Base-by-base conservation (phyloP, 169 alveolate species). In the Cystoisospora suis region DNA sequence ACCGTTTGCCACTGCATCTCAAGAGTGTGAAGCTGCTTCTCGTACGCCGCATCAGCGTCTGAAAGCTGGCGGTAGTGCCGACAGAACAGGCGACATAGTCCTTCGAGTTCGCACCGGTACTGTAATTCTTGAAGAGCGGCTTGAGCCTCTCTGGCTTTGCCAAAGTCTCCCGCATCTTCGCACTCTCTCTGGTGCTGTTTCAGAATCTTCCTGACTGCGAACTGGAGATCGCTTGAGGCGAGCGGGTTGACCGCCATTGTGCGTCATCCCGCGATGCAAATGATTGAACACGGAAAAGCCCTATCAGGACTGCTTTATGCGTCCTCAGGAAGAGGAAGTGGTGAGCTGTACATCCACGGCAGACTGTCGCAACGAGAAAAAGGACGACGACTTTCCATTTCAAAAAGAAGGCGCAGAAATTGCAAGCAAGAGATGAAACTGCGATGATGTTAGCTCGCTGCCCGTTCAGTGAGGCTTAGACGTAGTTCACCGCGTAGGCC, bases 121-220 rank as follows among this genome's bases (percentile, higher is more conserved):
- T 72, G 83, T 29, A 72, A 27, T 34, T 72, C 83, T 3, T 72
- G 15, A 0, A 72, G 53, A 7, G 83, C 83, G 36, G 83, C 83
- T 29, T 40, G 83, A 4, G 83, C 83, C 32, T 72, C 83, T 46
- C 83, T 46, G 7, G 83, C 83, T 17, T 72, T 72, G 58, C 83
- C 53, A 40, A 72, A 72, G 40, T 72, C 83, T 4, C 42, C 83
- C 42, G 83, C 83, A 38, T 72, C 53, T 38, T 72, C 83, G 83
- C 83, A 72, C 5, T 72, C 83, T 40, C 83, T 72, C 32, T 72
- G 83, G 83, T 72, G 83, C 56, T 72, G 83, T 56, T 72, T 72
- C 46, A 72, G 23, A 36, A 72, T 72, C 7, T 56, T 46, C 53
- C 42, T 72, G 15, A 72, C 42, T 29, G 83, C 83, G 58, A 40